Evolutionary conservation across 148 eudicot genomes (phyloP).

Genomic region (Spergularia marina): DNA sequence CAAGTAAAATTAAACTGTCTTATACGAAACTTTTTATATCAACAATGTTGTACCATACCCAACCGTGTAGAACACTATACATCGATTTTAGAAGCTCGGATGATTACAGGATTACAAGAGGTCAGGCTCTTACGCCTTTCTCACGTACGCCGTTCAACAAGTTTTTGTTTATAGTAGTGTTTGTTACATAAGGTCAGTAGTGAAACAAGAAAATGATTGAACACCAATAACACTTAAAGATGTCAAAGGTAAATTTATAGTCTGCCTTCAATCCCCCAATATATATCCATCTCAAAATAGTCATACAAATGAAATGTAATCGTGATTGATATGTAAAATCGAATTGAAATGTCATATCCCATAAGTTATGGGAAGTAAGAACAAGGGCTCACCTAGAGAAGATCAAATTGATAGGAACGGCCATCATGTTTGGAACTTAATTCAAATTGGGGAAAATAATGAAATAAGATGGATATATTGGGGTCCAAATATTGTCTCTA

Average conservation of each 20-base stretch:
- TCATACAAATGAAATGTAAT: not conserved
- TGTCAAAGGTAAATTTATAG: not conserved
- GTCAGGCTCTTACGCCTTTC: no score
- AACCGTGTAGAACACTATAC: no score
- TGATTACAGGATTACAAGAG: no score
- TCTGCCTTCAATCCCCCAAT: not conserved
- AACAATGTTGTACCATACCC: no score
- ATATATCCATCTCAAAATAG: not conserved
- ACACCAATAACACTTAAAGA: not conserved
- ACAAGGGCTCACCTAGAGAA: not conserved
- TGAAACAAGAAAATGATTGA: no score
- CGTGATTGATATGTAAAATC: not conserved
- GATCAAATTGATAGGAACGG: not conserved
- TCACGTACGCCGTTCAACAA: no score
- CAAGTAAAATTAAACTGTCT: no score
- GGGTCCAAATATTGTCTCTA: not conserved
- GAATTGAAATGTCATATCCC: constrained; percentile 18
- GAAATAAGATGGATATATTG: not conserved
- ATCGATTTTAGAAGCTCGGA: no score
- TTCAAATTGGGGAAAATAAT: not conserved
- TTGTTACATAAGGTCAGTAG: no score
- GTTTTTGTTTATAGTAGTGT: no score
- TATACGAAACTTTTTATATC: no score
- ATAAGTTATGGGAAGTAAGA: constrained; percentile 7
- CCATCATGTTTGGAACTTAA: not conserved